A percentile compares a stretch with the other conserved stretches of the same genome.
Evolutionary conservation across 805 yeast genomes (phyloP).

Genomic region (Schwanniomyces occidentalis): DNA sequence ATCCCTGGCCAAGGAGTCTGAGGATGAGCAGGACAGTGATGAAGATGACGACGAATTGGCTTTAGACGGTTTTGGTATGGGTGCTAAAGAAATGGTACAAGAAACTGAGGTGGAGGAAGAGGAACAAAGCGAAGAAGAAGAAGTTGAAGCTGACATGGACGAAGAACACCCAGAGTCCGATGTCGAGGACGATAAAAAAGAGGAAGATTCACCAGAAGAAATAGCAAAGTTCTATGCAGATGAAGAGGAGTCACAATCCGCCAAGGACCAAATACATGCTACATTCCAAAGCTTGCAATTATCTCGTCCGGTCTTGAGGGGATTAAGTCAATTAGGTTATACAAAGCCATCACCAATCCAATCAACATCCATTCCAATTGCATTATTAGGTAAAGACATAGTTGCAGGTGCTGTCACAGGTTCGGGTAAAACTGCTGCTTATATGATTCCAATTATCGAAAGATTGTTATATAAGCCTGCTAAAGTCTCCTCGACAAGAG

Average conservation of each 20-base stretch:
- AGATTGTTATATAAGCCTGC: slow-evolving; percentile 87
- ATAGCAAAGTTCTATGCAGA: slow-evolving; percentile 77
- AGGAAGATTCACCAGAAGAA: slow-evolving; percentile 73
- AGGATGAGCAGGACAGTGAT: slow-evolving; percentile 28
- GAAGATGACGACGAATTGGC: slow-evolving; percentile 42
- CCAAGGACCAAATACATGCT: slow-evolving; percentile 52
- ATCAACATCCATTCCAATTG: slow-evolving; percentile 89
- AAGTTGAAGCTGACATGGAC: slow-evolving; percentile 39
- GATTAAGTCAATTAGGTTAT: slow-evolving; percentile 78
- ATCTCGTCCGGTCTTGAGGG: slow-evolving; percentile 88
- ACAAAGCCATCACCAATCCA: slow-evolving; percentile 93
- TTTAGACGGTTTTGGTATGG: slow-evolving; percentile 49
- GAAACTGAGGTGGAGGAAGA: slow-evolving; percentile 29
- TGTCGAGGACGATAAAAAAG: slow-evolving; percentile 30
- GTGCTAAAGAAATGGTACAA: slow-evolving; percentile 37
- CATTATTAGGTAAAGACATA: slow-evolving; percentile 89
- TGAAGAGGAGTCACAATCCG: slow-evolving; percentile 43
- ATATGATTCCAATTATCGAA: slow-evolving; percentile 93
- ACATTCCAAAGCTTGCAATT: slow-evolving; percentile 76
- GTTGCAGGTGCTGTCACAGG: slow-evolving; percentile 99
- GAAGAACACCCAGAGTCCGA: slow-evolving; percentile 31
- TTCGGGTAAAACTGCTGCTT: slow-evolving; percentile 99
- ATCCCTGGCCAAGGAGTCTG: slow-evolving; percentile 22
- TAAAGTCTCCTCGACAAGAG: slow-evolving; percentile 84
- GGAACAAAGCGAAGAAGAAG: slow-evolving; percentile 19